Conservation (phyloP, 768 basidiomycete genomes). For the Serendipita sp. region DNA sequence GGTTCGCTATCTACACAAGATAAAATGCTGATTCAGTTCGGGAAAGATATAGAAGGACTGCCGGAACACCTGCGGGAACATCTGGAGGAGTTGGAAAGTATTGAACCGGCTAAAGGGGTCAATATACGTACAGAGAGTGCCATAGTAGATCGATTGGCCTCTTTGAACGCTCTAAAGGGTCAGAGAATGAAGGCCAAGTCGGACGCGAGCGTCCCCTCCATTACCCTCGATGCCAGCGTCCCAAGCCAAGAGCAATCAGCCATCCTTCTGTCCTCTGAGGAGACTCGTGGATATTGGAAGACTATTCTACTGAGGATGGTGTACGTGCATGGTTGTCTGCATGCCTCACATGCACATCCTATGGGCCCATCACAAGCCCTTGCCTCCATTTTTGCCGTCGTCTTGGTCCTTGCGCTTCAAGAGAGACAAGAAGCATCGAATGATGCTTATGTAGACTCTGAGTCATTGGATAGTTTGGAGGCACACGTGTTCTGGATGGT, state of each 20-base stretch:
- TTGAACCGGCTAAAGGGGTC: background rate
- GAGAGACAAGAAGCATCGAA: background rate
- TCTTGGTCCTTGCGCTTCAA: constrained; percentile 35
- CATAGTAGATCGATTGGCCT: background rate
- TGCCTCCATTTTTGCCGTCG: constrained; percentile 45
- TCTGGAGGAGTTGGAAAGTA: background rate
- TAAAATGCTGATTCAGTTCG: background rate
- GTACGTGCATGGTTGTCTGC: constrained; percentile 52
- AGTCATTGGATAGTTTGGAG: constrained; percentile 39
- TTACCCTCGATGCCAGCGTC: background rate
- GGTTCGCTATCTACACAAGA: background rate
- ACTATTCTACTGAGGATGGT: constrained; percentile 46
- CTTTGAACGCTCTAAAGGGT: background rate
- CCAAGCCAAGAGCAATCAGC: background rate
- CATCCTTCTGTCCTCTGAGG: background rate
- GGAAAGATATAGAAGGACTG: background rate
- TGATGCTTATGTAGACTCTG: background rate
- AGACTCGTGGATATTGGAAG: background rate
- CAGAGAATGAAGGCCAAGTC: too few relatives aligned
- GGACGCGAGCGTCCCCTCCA: background rate
- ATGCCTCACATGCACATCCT: constrained; percentile 35
- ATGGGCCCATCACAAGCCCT: constrained; percentile 38
- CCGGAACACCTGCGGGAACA: background rate
- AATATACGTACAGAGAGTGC: background rate
- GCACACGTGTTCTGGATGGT: constrained; percentile 76